A percentile compares a stretch with the other conserved stretches of the same genome.
Conservation (phyloP, 345 rosid genomes). For the Mercurialis annua region DNA sequence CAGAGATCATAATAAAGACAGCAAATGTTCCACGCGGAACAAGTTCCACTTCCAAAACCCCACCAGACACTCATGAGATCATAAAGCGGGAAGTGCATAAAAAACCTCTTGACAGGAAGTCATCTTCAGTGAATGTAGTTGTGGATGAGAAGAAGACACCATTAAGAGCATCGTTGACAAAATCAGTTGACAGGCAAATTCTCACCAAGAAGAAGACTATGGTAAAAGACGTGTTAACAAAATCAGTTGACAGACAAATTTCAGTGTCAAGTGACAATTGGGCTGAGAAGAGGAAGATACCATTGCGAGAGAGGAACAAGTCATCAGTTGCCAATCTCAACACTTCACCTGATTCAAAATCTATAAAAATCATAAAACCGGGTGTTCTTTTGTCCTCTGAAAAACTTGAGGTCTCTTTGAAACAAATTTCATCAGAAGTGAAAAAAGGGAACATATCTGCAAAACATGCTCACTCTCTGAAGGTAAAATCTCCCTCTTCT, state of each 20-base stretch:
- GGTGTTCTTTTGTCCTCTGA: constrained; percentile 29
- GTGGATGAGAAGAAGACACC: background rate
- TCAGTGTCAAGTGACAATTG: constrained; percentile 1
- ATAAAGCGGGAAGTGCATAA: constrained; percentile 25
- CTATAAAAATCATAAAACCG: constrained; percentile 12
- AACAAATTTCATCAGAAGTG: constrained; percentile 28
- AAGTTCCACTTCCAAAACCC: constrained; percentile 16
- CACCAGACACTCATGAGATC: constrained; percentile 22
- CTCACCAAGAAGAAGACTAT: constrained; percentile 9
- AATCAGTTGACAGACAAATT: constrained; percentile 20
- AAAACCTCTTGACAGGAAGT: constrained; percentile 10
- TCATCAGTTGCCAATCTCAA: constrained; percentile 6
- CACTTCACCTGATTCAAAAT: constrained; percentile 11
- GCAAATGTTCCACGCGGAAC: constrained; percentile 24
- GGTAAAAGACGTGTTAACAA: background rate
- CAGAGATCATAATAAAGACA: constrained; percentile 31
- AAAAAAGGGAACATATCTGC: constrained; percentile 33
- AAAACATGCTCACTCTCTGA: constrained; percentile 31
- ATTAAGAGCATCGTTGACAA: background rate
- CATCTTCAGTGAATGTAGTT: constrained; percentile 2
- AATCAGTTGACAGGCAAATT: constrained; percentile 14
- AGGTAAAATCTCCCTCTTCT: constrained; percentile 32
- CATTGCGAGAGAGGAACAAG: constrained; percentile 2
- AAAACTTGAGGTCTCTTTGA: constrained; percentile 22
- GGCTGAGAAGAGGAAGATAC: constrained; percentile 6